Percentiles rank a stretch among this genome's conserved stretches.
phyloP scores from a whole-genome alignment of 1,139 yeast species.

The Trichomonascaceae sp. region DNA sequence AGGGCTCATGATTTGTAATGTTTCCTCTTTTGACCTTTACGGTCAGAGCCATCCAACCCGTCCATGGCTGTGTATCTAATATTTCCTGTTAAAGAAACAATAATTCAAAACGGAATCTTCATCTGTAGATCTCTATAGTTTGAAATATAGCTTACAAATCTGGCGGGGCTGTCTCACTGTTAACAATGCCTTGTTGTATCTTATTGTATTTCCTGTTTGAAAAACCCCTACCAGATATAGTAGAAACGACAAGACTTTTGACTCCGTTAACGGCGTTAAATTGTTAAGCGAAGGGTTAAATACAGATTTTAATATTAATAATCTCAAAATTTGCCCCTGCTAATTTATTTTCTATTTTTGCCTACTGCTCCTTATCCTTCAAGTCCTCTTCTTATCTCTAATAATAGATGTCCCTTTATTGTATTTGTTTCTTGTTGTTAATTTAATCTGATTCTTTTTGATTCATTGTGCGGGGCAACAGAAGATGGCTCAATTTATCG shows the following conservation, averaged over 20 bases:
- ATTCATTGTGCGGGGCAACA: neutral
- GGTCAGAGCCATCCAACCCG: neutral
- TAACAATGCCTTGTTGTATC: neutral
- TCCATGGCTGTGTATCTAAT: neutral
- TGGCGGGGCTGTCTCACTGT: neutral
- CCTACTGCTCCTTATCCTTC: neutral
- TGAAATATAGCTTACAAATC: neutral
- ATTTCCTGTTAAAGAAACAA: neutral
- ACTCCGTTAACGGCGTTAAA: neutral
- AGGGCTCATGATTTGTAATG: neutral
- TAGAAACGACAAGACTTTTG: neutral
- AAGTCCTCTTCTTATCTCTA: neutral
- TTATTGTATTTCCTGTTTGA: neutral
- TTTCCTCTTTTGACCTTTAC: neutral
- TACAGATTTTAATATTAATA: too few relatives aligned
- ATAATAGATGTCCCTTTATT: neutral
- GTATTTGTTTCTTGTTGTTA: neutral
- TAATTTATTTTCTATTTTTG: neutral
- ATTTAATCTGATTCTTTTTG: neutral
- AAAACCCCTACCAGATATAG: neutral
- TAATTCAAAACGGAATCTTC: neutral
- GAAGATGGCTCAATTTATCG: neutral
- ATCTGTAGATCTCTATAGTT: neutral
- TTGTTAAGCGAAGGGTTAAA: neutral
- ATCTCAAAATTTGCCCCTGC: too few relatives aligned